Evolutionary conservation across 2,329 filamentous ascomycete species (phyloP).

Genomic region (Cladosporium sp.): DNA sequence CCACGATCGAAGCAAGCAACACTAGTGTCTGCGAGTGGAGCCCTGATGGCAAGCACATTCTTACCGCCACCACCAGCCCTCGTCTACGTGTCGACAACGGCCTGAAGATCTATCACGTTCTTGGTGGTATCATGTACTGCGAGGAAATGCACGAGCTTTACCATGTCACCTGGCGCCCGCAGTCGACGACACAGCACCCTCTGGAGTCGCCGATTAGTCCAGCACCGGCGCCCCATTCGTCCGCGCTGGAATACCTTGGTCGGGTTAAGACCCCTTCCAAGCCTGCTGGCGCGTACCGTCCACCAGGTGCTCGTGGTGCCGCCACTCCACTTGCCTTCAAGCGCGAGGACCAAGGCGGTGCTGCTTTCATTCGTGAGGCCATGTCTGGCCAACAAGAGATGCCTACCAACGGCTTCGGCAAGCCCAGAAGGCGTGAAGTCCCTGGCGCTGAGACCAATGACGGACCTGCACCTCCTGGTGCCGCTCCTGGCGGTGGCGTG

Average conservation of each 20-base stretch:
- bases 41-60: slow-evolving; percentile 88
- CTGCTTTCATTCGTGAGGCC: slow-evolving; percentile 79
- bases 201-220: slow-evolving; percentile 61
- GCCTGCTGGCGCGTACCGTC: slow-evolving; percentile 93
- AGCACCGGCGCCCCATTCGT: slow-evolving; percentile 74
- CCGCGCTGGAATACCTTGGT: slow-evolving; percentile 74
- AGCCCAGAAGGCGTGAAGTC: slow-evolving; percentile 68
- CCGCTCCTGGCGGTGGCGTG: slow-evolving; percentile 62
- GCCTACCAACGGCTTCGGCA: slow-evolving; percentile 72
- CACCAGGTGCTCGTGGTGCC: slow-evolving; percentile 85
- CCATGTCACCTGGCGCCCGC: slow-evolving; percentile 79
- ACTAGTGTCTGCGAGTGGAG: slow-evolving; percentile 97
- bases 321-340: slow-evolving; percentile 91
- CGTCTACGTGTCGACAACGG: slow-evolving; percentile 95
- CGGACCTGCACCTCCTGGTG: slow-evolving; percentile 52
- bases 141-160: slow-evolving; percentile 60
- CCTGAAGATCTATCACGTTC: slow-evolving; percentile 87
- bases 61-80: slow-evolving; percentile 96
- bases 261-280: slow-evolving; percentile 93
- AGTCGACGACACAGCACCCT: slow-evolving; percentile 57
- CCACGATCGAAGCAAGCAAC: slow-evolving; percentile 92
- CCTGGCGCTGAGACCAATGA: slow-evolving; percentile 77
- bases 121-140: slow-evolving; percentile 49
- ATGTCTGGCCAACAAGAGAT: slow-evolving; percentile 44
- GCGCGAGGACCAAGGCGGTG: slow-evolving; percentile 93